Base-by-base conservation (phyloP, 768 basidiomycete genomes). In the Obba rivulosa region DNA sequence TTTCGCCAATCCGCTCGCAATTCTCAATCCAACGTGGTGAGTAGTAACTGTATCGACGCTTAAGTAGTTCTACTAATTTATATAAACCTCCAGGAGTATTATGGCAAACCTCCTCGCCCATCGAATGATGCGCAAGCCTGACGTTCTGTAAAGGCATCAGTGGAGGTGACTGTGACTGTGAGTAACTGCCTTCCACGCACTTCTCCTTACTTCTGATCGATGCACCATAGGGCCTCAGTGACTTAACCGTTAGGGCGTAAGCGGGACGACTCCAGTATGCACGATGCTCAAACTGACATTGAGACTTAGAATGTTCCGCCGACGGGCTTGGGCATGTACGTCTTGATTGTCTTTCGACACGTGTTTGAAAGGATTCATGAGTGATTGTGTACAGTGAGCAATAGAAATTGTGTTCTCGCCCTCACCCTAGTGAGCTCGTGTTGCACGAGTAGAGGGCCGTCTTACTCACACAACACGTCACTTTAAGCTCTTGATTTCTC, bases 341-440 rank as follows among this genome's bases (percentile, higher is more conserved):
- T 31, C 28, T 7, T 31, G 28, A 5, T 31, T 13, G 13, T 13
- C 28, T 31, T 31, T 13, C 13, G 5, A 5, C 28, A 31, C 28
- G 28, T 5, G 13, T 13, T n/a, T n/a, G n/a, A 31, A 31, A 7
- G 28, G 28, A 13, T 13, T 31, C 28, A 31, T 31, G 7, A n/a
- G n/a, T n/a, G n/a, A n/a, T n/a, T n/a, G 13, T 20, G 0, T 20
- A 28, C 24, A 60, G 59, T 58, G 44, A 57, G 61, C 51, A 46
- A 57, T 10, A 43, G 34, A 17, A 59, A 58, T 3, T 51, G 50
- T 46, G 16, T 34, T n/a, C 39, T 63, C 13, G 31, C 52, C 8
- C 2, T 41, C 1, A 35, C 51, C 3, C 60, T 63, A 25, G 62
- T 60, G 41, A 51, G 62, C 50, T 8, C 17, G 24, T n/a, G 2